phyloP scores from a whole-genome alignment of 306 rosid genomes.

The Quillaja saponaria region DNA sequence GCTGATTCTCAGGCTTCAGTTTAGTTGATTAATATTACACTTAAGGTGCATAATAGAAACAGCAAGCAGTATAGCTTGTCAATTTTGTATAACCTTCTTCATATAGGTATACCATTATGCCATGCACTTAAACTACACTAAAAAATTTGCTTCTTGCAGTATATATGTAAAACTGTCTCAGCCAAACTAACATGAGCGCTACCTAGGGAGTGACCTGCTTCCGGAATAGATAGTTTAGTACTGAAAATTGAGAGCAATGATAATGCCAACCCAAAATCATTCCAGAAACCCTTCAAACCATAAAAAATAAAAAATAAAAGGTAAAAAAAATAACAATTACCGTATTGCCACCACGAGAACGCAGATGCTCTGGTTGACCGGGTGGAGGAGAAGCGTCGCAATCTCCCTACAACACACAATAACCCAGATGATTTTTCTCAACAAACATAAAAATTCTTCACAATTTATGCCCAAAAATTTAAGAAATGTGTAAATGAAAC shows the following conservation, averaged over 20 bases:
- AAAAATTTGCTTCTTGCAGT: not conserved
- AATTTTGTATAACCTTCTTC: conserved; percentile 5
- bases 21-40: not conserved
- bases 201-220: not conserved
- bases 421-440: conserved; percentile 4
- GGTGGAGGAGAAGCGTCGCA: conserved; percentile 47
- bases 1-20: conserved; percentile 9
- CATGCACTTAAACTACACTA: conserved; percentile 13
- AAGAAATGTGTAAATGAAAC: not conserved
- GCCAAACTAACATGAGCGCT: not conserved
- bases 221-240: not conserved
- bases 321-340: conserved; percentile 47
- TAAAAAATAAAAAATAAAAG: not conserved
- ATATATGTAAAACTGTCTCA: conserved; percentile 3
- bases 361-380: conserved; percentile 42
- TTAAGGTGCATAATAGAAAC: too few relatives aligned
- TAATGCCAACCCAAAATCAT: conserved; percentile 25
- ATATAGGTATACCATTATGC: conserved; percentile 1
- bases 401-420: conserved; percentile 56
- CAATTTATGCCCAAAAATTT: not conserved
- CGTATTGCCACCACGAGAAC: conserved; percentile 52
- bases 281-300: conserved; percentile 14
- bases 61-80: not conserved
- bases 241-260: not conserved
- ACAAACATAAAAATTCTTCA: not conserved